Conservation (phyloP, 768 basidiomycete genomes). For the Cytidiella melzeri region DNA sequence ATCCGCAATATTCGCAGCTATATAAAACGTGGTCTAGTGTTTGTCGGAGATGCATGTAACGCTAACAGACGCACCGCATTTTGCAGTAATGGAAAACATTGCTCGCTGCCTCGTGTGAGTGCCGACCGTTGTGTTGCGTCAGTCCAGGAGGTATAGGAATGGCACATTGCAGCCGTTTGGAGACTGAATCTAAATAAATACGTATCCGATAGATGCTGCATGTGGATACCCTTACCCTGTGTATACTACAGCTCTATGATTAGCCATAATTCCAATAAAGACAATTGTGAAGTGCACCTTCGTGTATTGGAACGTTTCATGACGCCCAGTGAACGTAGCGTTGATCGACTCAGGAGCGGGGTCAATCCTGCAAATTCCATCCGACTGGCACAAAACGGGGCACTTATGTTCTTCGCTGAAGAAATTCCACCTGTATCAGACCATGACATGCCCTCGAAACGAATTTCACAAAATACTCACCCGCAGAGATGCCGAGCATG, state of each 20-base stretch:
- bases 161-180: constrained; percentile 45
- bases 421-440: background rate
- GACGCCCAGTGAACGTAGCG: constrained; percentile 52
- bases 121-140: constrained; percentile 39
- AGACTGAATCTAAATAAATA: constrained; percentile 27
- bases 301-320: constrained; percentile 60
- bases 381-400: constrained; percentile 32
- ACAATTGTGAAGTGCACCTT: too few species aligned
- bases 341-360: constrained; percentile 53
- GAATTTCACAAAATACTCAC: constrained; percentile 25
- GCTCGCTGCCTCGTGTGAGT: constrained; percentile 41
- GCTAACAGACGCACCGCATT: constrained; percentile 31
- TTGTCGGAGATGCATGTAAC: background rate
- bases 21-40: background rate
- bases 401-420: constrained; percentile 49
- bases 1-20: constrained; percentile 51
- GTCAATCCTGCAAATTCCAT: constrained; percentile 54
- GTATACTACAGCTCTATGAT: constrained; percentile 34
- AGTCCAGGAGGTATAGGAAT: constrained; percentile 39
- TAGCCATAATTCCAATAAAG: too few species aligned
- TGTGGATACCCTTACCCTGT: constrained; percentile 34
- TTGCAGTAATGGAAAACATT: constrained; percentile 51
- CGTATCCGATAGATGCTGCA: background rate
- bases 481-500: constrained; percentile 50
- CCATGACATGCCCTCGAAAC: too few species aligned